Base-by-base conservation (phyloP, 805 yeast species). In the Kodamaea laetipori region DNA sequence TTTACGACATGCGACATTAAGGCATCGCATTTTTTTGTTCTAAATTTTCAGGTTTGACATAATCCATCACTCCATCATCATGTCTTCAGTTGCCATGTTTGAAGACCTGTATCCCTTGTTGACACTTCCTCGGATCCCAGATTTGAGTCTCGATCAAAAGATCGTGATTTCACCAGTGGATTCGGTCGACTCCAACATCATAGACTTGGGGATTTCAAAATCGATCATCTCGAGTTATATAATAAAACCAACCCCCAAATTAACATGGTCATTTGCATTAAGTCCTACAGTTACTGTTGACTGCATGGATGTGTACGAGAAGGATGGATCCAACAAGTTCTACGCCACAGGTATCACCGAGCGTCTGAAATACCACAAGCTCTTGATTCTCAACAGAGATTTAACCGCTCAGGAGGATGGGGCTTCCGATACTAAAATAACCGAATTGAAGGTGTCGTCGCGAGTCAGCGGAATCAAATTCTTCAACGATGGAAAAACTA, bases 191-290 rank as follows among this genome's bases (percentile, higher is more conserved):
- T 55, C 69, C 4, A 56, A 64, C 34, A 53, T 56, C 27, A 64
- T 78, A 46, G 81, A 78, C 52, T 52, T 78, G 37, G 81, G 77
- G n/a, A 69, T 78, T 36, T 72, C 78, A 45, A 80, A 78, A 39
- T 77, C 81, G 28, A 71, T 69, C 50, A 64, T 78, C 31, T 76
- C 80, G 23, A 69, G 77, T 27, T 77, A 72, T 53, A 63, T 78
- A 26, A 70, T 76, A 40, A 74, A 69, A 51, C 84, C 84, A 12
- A 69, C 80, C 10, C 84, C 84, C n/a, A 76, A 73, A 47, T 61
- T 78, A 57, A 61, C 71, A 30, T 78, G 82, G 82, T 74, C 81
- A 3, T 66, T 69, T 52, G 74, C 82, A 15, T 63, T 78, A 37
- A 67, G 78, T 13, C 82, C 82, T 5, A 64, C 68, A 19, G 61